These are phyloP conservation scores for Sphagnum tenellum DNA, from an alignment of 225 moss, liverwort and hornwort genomes.

Conservation along the genomic window DNA sequence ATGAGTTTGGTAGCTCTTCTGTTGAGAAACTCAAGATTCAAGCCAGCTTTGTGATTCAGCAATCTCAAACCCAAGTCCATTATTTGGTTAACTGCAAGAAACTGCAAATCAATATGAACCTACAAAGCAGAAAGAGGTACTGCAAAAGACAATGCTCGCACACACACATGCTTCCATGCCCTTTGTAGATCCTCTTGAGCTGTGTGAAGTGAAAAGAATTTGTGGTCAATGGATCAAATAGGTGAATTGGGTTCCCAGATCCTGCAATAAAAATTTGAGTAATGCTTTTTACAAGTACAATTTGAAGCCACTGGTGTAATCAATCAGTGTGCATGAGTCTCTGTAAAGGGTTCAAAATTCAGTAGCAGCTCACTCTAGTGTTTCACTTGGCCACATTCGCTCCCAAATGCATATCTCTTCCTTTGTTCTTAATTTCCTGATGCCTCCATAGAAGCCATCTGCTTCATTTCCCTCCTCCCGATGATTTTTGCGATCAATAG, in stretches of 20 bases:
- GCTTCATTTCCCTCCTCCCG: slow-evolving; percentile 86
- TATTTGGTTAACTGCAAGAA: too few species aligned
- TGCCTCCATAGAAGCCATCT: slow-evolving; percentile 84
- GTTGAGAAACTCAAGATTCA: too few species aligned
- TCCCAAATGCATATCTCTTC: slow-evolving; percentile 87
- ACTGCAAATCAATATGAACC: too few species aligned
- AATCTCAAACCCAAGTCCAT: too few species aligned
- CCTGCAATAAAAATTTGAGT: slow-evolving; percentile 14
- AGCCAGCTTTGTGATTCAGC: too few species aligned
- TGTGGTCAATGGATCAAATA: slow-evolving; percentile 6
- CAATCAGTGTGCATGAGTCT: slow-evolving; percentile 22
- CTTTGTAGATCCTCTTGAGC: too few species aligned
- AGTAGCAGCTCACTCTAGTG: slow-evolving; percentile 28
- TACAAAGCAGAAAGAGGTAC: too few species aligned
- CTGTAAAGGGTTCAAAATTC: not conserved
- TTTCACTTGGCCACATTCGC: slow-evolving; percentile 66
- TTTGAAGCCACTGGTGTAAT: slow-evolving; percentile 20
- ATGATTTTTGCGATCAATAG: slow-evolving; percentile 69
- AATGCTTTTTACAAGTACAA: slow-evolving; percentile 26
- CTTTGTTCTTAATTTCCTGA: slow-evolving; percentile 73
- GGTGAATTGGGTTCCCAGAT: slow-evolving; percentile 37
- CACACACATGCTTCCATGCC: too few species aligned
- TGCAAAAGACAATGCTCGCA: too few species aligned
- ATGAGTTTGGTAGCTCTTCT: too few species aligned
- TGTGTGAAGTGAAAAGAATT: not conserved